These are phyloP conservation scores for Coemansia sp. DNA, from an alignment of 192 early-diverging fungal species.

Conservation along the genomic window DNA sequence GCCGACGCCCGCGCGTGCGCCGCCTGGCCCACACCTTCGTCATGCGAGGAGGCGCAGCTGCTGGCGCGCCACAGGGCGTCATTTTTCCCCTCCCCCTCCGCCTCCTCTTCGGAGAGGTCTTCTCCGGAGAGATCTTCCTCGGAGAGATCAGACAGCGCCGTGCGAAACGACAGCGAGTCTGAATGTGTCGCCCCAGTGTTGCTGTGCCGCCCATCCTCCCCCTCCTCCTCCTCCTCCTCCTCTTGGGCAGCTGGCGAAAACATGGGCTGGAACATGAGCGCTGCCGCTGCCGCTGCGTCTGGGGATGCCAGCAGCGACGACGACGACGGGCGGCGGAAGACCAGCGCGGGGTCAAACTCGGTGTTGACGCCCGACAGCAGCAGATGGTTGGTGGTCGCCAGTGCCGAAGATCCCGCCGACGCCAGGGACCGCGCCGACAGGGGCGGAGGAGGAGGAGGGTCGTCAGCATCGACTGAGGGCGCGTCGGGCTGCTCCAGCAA, in stretches of 20 bases:
- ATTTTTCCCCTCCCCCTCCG: too few relatives aligned
- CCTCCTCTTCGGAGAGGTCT: background rate
- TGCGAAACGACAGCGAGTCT: slow-evolving; percentile 49
- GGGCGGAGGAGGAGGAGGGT: too few relatives aligned
- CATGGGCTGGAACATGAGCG: background rate
- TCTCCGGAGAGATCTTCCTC: background rate
- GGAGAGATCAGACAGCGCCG: slow-evolving; percentile 31
- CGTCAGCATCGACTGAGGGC: too few relatives aligned
- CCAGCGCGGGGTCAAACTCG: slow-evolving; percentile 26
- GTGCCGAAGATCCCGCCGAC: background rate
- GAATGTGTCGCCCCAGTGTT: slow-evolving; percentile 16
- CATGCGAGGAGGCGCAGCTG: background rate
- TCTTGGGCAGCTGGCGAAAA: background rate
- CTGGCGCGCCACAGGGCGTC: background rate
- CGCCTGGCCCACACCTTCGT: background rate
- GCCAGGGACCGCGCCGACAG: too few relatives aligned
- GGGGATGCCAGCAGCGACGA: background rate
- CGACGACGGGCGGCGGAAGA: slow-evolving; percentile 16
- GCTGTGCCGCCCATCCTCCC: too few relatives aligned
- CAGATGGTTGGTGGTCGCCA: slow-evolving; percentile 33
- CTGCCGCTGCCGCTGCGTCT: background rate
- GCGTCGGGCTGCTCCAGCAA: too few relatives aligned
- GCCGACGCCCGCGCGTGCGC: background rate
- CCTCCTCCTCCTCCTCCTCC: too few relatives aligned
- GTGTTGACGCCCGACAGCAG: slow-evolving; percentile 36